These are phyloP conservation scores for Perilla frutescens DNA, from an alignment of 257 asterid species.

Conservation along the genomic window DNA sequence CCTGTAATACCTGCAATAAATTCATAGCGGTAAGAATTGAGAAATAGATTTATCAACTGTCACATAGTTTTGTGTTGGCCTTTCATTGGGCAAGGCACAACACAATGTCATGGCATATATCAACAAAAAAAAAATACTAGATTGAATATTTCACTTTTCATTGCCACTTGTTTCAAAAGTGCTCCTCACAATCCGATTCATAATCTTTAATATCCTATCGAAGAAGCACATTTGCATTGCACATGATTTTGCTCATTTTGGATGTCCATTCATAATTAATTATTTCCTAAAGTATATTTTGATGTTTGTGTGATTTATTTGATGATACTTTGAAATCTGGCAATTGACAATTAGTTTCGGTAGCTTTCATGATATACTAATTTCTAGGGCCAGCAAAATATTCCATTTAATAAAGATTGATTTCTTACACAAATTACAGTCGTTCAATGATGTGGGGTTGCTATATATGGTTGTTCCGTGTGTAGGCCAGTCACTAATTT, in stretches of 20 bases:
- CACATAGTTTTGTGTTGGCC: conserved; percentile 14
- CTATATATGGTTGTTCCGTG: too few species aligned
- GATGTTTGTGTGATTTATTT: background rate
- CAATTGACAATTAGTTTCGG: background rate
- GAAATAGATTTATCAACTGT: background rate
- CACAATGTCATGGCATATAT: background rate
- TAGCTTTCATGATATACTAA: background rate
- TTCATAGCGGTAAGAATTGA: background rate
- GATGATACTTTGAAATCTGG: background rate
- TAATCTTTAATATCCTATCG: background rate
- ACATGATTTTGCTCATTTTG: background rate
- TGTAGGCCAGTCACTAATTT: too few species aligned
- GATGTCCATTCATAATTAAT: background rate
- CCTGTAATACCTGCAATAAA: conserved; percentile 1
- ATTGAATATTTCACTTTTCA: background rate
- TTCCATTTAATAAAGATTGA: too few species aligned
- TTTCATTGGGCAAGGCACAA: background rate
- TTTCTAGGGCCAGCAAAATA: too few species aligned
- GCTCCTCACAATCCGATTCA: background rate
- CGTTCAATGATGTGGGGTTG: too few species aligned
- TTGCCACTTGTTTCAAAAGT: background rate
- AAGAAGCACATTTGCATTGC: background rate
- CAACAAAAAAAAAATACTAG: background rate
- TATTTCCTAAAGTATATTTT: background rate
- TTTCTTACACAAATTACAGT: too few species aligned